A percentile compares a stretch with the other conserved stretches of the same genome.
Evolutionary conservation across 2,329 filamentous ascomycete genomes (phyloP).

Genomic region (Sarocladium strictum): DNA sequence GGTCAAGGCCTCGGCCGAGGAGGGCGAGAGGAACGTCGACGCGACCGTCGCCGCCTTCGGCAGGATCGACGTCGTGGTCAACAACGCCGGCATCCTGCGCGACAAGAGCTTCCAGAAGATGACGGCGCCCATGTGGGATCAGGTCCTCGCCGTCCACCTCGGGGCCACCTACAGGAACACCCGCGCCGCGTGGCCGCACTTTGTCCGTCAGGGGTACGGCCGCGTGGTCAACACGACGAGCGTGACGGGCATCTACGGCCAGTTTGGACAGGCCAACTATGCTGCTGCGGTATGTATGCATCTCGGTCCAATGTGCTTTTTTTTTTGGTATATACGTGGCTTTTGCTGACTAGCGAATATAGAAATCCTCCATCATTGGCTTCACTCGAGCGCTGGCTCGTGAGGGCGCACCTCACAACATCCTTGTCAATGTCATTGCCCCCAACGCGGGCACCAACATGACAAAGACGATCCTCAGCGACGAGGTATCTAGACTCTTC

Average conservation of each 20-base stretch:
- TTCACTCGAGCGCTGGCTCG: slow-evolving; percentile 89
- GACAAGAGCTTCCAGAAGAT: slow-evolving; percentile 99
- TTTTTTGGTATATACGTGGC: slow-evolving; percentile 51
- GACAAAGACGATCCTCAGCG: slow-evolving; percentile 89
- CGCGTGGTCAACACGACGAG: slow-evolving; percentile 95
- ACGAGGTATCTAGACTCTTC: slow-evolving; percentile 97
- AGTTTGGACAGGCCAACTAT: slow-evolving; percentile 99
- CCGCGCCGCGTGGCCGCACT: slow-evolving; percentile 95
- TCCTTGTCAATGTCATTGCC: slow-evolving; percentile 95
- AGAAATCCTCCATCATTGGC: slow-evolving; percentile 90
- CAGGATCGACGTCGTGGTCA: slow-evolving; percentile 89
- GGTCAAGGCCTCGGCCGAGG: slow-evolving; percentile 88
- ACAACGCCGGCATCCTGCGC: slow-evolving; percentile 95
- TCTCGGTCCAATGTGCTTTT: slow-evolving; percentile 3
- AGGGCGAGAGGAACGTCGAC: slow-evolving; percentile 88
- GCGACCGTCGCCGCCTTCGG: slow-evolving; percentile 89
- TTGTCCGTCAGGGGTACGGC: slow-evolving; percentile 98
- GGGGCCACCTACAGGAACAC: slow-evolving; percentile 93
- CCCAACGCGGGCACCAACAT: slow-evolving; percentile 95
- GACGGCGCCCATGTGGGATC: slow-evolving; percentile 89
- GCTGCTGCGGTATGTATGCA: slow-evolving; percentile 65
- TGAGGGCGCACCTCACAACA: slow-evolving; percentile 96
- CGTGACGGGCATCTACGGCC: slow-evolving; percentile 96
- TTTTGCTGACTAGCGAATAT: slow-evolving; percentile 53
- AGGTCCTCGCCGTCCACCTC: slow-evolving; percentile 87